Conservation (phyloP, 2,329 filamentous ascomycete genomes). For the Fusarium hostae region DNA sequence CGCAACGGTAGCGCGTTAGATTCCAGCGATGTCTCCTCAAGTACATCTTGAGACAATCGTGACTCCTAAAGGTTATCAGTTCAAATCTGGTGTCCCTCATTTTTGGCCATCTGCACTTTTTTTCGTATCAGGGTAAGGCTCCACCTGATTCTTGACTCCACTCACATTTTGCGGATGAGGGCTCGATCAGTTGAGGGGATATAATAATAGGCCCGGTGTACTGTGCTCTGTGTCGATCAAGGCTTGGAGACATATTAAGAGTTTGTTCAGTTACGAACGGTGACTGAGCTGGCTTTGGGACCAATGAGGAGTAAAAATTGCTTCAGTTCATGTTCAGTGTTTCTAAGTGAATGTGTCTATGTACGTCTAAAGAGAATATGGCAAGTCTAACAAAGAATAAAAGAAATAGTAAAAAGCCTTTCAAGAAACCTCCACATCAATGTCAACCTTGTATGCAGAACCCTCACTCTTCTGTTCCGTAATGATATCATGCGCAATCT, state of each 20-base stretch:
- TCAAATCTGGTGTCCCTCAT: slow-evolving; percentile 19
- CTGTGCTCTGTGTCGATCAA: not conserved
- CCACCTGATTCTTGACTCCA: not conserved
- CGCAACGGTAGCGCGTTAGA: slow-evolving; percentile 17
- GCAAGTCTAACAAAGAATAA: not conserved
- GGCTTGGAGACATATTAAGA: too few relatives aligned
- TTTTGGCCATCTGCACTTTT: not conserved
- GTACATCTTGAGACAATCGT: not conserved
- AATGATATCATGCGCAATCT: slow-evolving; percentile 32
- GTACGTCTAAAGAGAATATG: not conserved
- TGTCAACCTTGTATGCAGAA: not conserved
- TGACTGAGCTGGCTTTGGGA: not conserved
- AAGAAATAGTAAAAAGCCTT: not conserved
- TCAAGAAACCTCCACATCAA: not conserved
- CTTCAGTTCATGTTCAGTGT: not conserved
- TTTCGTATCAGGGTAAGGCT: not conserved
- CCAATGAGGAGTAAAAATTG: not conserved
- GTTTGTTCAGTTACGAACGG: not conserved
- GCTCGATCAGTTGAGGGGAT: not conserved
- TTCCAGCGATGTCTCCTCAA: not conserved
- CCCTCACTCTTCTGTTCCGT: not conserved
- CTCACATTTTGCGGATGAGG: not conserved
- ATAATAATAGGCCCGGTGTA: accelerated
- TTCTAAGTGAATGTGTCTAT: not conserved
- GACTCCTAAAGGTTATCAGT: slow-evolving; percentile 14